Percentiles rank a stretch among this genome's conserved stretches.
These are phyloP conservation scores for Coemansia sp. DNA, from an alignment of 192 early-diverging fungal species.

Conservation along the genomic window DNA sequence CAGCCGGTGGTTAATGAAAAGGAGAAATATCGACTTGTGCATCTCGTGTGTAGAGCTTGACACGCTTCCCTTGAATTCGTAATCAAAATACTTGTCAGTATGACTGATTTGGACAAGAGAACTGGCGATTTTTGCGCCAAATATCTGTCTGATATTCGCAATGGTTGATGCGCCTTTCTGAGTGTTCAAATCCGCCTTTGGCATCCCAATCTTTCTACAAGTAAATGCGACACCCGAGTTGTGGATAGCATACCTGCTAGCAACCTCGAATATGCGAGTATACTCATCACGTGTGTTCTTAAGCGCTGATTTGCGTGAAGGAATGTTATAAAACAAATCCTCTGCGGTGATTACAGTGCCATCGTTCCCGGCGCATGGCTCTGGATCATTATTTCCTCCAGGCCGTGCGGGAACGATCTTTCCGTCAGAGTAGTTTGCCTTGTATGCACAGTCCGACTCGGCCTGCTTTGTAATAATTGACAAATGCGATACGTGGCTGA, in stretches of 20 bases:
- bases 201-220: constrained; percentile 84
- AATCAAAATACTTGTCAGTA: constrained; percentile 55
- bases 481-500: constrained; percentile 92
- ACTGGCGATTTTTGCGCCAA: constrained; percentile 76
- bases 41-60: constrained; percentile 88
- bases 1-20: constrained; percentile 87
- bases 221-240: constrained; percentile 81
- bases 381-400: constrained; percentile 75
- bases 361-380: constrained; percentile 92
- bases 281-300: constrained; percentile 89
- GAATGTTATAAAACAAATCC: constrained; percentile 94
- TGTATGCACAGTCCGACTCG: constrained; percentile 73
- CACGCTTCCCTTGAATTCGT: constrained; percentile 73
- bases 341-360: constrained; percentile 94
- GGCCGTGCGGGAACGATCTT: constrained; percentile 75
- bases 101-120: constrained; percentile 72
- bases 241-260: constrained; percentile 92
- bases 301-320: constrained; percentile 80
- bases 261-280: constrained; percentile 83
- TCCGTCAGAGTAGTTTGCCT: constrained; percentile 85
- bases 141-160: constrained; percentile 82
- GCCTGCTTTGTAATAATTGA: constrained; percentile 80
- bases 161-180: constrained; percentile 58
- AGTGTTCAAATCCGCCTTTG: constrained; percentile 80
- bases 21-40: constrained; percentile 79